phyloP scores from a whole-genome alignment of 2,329 filamentous ascomycete species.

The Sordariomycetes sp. region DNA sequence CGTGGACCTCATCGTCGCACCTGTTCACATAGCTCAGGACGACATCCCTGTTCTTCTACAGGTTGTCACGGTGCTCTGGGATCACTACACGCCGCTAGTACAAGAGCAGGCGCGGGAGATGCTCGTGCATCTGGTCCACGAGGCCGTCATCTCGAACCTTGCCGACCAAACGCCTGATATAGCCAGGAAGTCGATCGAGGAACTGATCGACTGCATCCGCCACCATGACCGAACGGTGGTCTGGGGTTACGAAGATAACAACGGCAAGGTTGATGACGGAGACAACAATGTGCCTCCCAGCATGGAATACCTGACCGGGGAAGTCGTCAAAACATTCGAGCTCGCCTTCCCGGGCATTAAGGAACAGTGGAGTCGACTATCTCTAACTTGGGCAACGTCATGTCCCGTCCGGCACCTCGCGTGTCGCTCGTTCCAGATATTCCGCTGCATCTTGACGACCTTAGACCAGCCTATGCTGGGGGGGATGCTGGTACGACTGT shows the following conservation, averaged over 20 bases:
- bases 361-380: constrained; percentile 81
- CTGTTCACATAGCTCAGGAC: constrained; percentile 65
- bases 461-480: constrained; percentile 89
- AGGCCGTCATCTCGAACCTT: constrained; percentile 71
- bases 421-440: constrained; percentile 94
- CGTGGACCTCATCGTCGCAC: constrained; percentile 91
- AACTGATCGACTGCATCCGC: constrained; percentile 76
- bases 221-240: constrained; percentile 73
- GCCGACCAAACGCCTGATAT: constrained; percentile 51
- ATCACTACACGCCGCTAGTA: constrained; percentile 88
- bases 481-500: constrained; percentile 89
- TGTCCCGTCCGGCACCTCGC: constrained; percentile 91
- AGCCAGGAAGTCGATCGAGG: constrained; percentile 66
- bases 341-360: constrained; percentile 75
- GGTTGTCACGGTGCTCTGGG: constrained; percentile 88
- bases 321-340: constrained; percentile 77
- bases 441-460: constrained; percentile 82
- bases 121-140: constrained; percentile 94
- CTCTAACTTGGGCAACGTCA: constrained; percentile 89
- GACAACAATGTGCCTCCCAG: constrained; percentile 71
- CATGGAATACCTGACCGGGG: constrained; percentile 73
- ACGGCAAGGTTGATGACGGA: constrained; percentile 60
- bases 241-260: constrained; percentile 91
- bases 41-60: constrained; percentile 79
- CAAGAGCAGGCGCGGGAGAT: constrained; percentile 96